Evolutionary conservation across 23 red algal species (phyloP).

Genomic region (Chondrus crispus): DNA sequence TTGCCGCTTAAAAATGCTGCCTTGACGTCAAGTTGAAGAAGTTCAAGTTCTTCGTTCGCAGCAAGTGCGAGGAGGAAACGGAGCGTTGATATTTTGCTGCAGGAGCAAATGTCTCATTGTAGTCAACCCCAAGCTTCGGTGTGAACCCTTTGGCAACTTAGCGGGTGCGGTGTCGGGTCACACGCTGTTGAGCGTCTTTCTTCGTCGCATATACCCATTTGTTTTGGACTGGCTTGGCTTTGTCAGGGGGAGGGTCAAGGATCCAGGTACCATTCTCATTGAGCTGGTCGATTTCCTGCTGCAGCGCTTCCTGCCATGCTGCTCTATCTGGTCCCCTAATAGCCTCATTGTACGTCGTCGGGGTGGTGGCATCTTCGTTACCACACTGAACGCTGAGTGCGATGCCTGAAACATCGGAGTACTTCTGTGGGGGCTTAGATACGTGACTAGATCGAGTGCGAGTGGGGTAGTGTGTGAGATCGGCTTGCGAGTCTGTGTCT

Average conservation of each 20-base stretch:
- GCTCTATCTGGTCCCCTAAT: neutral
- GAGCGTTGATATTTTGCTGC: conserved; percentile 13
- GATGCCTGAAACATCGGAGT: neutral
- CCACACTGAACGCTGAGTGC: neutral
- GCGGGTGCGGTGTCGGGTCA: neutral
- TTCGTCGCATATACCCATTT: conserved; percentile 23
- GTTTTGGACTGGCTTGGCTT: neutral
- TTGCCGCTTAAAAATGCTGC: conserved; percentile 4
- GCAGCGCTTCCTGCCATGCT: neutral
- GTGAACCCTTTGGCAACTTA: conserved; percentile 43
- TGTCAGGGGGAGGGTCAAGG: neutral
- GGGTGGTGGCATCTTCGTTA: neutral
- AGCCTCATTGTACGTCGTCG: neutral
- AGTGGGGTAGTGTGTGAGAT: neutral
- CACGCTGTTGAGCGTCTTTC: neutral
- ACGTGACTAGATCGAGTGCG: neutral
- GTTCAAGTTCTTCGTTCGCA: neutral
- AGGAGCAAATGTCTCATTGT: conserved; percentile 14
- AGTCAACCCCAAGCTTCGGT: conserved; percentile 15
- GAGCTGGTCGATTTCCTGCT: neutral
- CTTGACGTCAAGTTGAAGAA: conserved; percentile 20
- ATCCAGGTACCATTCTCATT: neutral
- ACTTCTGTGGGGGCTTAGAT: neutral
- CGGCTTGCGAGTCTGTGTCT: too few relatives aligned
- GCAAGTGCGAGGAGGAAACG: neutral